Percentiles rank a stretch among this genome's conserved stretches.
phyloP scores from a whole-genome alignment of 768 basidiomycete species.

The Mycena kentingensis region DNA sequence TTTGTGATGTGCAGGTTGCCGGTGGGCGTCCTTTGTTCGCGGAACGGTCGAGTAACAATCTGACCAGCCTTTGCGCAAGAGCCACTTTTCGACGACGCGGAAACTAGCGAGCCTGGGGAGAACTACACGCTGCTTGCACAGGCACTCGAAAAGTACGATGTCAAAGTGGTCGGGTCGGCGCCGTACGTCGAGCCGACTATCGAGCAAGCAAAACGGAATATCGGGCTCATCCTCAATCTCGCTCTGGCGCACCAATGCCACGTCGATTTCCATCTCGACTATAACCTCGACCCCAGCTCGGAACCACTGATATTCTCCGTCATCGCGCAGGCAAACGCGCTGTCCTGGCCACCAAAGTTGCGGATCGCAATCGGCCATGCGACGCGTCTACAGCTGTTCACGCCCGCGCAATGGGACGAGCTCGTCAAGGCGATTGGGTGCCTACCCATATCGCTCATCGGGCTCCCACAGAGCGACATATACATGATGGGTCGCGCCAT shows the following conservation, averaged over 20 bases:
- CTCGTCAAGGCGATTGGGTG: constrained; percentile 42
- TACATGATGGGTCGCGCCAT: constrained; percentile 65
- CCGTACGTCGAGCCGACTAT: constrained; percentile 61
- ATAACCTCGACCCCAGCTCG: constrained; percentile 53
- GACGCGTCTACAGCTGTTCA: constrained; percentile 57
- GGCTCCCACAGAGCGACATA: constrained; percentile 64
- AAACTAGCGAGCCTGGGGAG: constrained; percentile 38
- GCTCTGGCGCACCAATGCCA: constrained; percentile 42
- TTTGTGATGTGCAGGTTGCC: constrained; percentile 61
- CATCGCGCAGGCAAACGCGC: constrained; percentile 41
- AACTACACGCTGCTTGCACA: constrained; percentile 49
- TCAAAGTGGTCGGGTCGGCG: constrained; percentile 62
- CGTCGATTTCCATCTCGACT: constrained; percentile 70
- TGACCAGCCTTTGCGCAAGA: constrained; percentile 66
- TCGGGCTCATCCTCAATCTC: constrained; percentile 52
- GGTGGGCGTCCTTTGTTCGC: constrained; percentile 36
- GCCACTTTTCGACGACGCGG: constrained; percentile 45
- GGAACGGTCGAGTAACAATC: constrained; percentile 1
- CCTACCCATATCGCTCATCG: constrained; percentile 55
- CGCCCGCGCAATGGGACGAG: constrained; percentile 45
- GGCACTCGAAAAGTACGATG: constrained; percentile 41
- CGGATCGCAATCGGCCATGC: constrained; percentile 61
- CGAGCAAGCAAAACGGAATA: constrained; percentile 53
- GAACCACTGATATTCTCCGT: constrained; percentile 61
- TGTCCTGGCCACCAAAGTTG: constrained; percentile 30